phyloP scores from a whole-genome alignment of 306 rosid species.

The Cucurbita maxima region DNA sequence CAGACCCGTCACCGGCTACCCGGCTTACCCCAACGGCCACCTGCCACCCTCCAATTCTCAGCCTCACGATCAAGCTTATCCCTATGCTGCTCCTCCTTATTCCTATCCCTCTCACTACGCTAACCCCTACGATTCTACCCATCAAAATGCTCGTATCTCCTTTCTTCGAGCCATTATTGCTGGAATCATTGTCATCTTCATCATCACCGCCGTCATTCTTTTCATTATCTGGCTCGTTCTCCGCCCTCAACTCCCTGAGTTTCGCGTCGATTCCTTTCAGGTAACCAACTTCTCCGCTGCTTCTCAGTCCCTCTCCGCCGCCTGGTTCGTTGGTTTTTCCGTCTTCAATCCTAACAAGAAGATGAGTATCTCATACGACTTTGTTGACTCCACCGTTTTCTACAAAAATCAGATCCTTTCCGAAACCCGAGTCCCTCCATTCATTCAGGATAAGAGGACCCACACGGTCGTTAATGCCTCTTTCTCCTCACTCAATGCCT shows the following conservation, averaged over 20 bases:
- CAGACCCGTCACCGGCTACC: constrained; percentile 73
- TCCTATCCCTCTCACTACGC: constrained; percentile 24
- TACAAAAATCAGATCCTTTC: constrained; percentile 19
- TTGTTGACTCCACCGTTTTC: constrained; percentile 15
- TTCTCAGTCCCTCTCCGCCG: constrained; percentile 33
- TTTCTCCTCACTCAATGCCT: constrained; percentile 20
- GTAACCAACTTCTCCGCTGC: constrained; percentile 32
- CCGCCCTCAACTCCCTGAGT: constrained; percentile 60
- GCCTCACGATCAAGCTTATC: constrained; percentile 14
- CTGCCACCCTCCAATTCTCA: constrained; percentile 11
- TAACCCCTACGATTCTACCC: constrained; percentile 3
- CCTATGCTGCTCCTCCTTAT: constrained; percentile 31
- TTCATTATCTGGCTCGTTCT: constrained; percentile 67
- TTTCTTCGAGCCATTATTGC: constrained; percentile 50
- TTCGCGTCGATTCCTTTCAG: constrained; percentile 33
- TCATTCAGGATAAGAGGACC: constrained; percentile 29
- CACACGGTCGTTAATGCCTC: constrained; percentile 27
- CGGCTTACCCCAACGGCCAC: constrained; percentile 26
- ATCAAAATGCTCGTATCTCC: constrained; percentile 20
- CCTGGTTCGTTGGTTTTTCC: constrained; percentile 33
- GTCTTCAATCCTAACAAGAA: constrained; percentile 60
- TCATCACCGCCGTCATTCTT: constrained; percentile 30
- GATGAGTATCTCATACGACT: constrained; percentile 39
- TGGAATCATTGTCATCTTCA: constrained; percentile 37
- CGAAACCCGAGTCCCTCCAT: constrained; percentile 29